phyloP scores from a whole-genome alignment of 2,329 filamentous ascomycete genomes.

The Pyrenophora seminiperda region DNA sequence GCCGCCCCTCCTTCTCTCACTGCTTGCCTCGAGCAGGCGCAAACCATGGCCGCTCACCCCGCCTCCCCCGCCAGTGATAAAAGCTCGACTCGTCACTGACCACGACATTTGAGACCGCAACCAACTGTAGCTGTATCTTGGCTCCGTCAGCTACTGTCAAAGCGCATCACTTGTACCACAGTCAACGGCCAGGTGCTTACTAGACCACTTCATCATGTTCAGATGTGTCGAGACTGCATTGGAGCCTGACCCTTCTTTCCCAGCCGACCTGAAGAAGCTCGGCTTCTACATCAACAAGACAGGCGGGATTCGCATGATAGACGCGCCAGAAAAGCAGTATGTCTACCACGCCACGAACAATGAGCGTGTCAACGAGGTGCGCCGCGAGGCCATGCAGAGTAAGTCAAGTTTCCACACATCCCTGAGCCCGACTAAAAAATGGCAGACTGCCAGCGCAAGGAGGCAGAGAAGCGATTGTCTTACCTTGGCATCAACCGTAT shows the following conservation, averaged over 20 bases:
- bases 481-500: constrained; percentile 64
- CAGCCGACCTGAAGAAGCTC: constrained; percentile 68
- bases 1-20: constrained; percentile 11
- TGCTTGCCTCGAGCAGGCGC: constrained; percentile 20
- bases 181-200: no score
- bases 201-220: constrained; percentile 66
- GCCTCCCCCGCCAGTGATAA: constrained; percentile 2
- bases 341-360: constrained; percentile 76
- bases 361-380: constrained; percentile 75
- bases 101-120: background rate
- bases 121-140: background rate
- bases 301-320: constrained; percentile 74
- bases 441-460: constrained; percentile 65
- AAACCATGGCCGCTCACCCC: constrained; percentile 13
- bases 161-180: no score
- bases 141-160: no score
- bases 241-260: constrained; percentile 68
- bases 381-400: constrained; percentile 73
- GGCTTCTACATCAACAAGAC: constrained; percentile 80
- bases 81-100: background rate
- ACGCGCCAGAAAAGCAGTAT: constrained; percentile 71
- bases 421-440: constrained; percentile 9
- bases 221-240: constrained; percentile 70
- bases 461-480: constrained; percentile 67
- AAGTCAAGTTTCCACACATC: constrained; percentile 9